Conservation (phyloP, 1,284 basidiomycete species). For the Xerocomus cyaneibrunnescens region DNA sequence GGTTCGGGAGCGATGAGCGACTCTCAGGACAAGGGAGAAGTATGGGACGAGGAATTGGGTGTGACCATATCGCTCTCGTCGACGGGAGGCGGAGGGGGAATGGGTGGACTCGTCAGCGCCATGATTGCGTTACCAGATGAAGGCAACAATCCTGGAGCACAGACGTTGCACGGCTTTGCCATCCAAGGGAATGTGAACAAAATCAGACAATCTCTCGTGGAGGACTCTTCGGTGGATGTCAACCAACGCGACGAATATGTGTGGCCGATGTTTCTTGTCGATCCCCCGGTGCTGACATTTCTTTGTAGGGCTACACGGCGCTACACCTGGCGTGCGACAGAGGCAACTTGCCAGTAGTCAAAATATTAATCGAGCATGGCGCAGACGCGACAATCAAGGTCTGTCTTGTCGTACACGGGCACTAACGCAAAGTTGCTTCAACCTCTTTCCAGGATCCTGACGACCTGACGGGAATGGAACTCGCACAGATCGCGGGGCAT, state of each 20-base stretch:
- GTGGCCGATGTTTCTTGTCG: constrained; percentile 23
- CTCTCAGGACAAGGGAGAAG: constrained; percentile 30
- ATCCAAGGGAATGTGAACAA: constrained; percentile 53
- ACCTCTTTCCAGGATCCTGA: constrained; percentile 61
- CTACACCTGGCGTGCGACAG: constrained; percentile 85
- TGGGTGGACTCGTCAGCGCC: constrained; percentile 66
- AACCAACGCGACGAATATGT: constrained; percentile 66
- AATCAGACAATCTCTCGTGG: constrained; percentile 47
- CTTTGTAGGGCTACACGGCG: constrained; percentile 74
- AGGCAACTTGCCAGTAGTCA: constrained; percentile 60
- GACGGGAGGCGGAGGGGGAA: constrained; percentile 42
- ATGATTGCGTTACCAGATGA: constrained; percentile 44
- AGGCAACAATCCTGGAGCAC: constrained; percentile 34
- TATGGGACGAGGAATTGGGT: constrained; percentile 42
- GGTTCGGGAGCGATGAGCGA: constrained; percentile 22
- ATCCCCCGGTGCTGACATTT: constrained; percentile 2
- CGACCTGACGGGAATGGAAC: constrained; percentile 60
- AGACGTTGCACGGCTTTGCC: constrained; percentile 63
- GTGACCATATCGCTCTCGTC: constrained; percentile 28
- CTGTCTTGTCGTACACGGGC: constrained; percentile 4
- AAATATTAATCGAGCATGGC: constrained; percentile 61
- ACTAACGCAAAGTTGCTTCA: constrained; percentile 1
- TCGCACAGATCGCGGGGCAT: constrained; percentile 69
- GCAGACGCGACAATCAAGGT: constrained; percentile 69
- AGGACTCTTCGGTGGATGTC: constrained; percentile 40